Percentiles rank a stretch among this genome's conserved stretches.
These are phyloP conservation scores for Phaeolepiota aurea DNA, from an alignment of 768 basidiomycete species.

Conservation along the genomic window DNA sequence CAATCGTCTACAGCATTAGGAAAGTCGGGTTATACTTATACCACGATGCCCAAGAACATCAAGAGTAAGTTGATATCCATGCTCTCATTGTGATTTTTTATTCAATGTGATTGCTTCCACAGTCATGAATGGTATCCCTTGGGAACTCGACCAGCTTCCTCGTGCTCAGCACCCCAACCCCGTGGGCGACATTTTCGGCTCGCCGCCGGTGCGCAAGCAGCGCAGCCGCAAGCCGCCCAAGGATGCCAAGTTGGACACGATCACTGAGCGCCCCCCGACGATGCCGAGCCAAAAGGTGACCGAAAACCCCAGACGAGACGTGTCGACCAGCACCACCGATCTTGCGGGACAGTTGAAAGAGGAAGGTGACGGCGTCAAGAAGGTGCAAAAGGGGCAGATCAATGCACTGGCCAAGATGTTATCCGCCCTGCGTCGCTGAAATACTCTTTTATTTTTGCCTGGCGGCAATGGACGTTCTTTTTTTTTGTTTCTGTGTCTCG, in stretches of 20 bases:
- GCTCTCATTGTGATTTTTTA: conserved; percentile 4
- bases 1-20: conserved; percentile 18
- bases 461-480: conserved; percentile 12
- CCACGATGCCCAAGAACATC: conserved; percentile 57
- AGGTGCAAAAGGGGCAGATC: conserved; percentile 87
- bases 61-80: conserved; percentile 52
- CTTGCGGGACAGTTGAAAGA: conserved; percentile 37
- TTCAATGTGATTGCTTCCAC: conserved; percentile 8
- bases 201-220: conserved; percentile 53
- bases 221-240: conserved; percentile 63
- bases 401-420: conserved; percentile 89
- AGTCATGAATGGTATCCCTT: conserved; percentile 77
- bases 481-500: background rate
- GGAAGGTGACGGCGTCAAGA: conserved; percentile 48
- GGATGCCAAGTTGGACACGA: conserved; percentile 63
- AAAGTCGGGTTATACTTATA: conserved; percentile 20
- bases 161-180: conserved; percentile 57
- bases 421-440: conserved; percentile 67
- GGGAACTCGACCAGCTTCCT: conserved; percentile 64
- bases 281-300: conserved; percentile 26
- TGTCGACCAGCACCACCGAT: conserved; percentile 70
- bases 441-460: conserved; percentile 13
- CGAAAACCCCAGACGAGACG: conserved; percentile 48
- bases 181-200: conserved; percentile 54
- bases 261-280: conserved; percentile 55